These are phyloP conservation scores for Macrolepiota fuliginosa DNA, from an alignment of 768 basidiomycete genomes.

Conservation along the genomic window DNA sequence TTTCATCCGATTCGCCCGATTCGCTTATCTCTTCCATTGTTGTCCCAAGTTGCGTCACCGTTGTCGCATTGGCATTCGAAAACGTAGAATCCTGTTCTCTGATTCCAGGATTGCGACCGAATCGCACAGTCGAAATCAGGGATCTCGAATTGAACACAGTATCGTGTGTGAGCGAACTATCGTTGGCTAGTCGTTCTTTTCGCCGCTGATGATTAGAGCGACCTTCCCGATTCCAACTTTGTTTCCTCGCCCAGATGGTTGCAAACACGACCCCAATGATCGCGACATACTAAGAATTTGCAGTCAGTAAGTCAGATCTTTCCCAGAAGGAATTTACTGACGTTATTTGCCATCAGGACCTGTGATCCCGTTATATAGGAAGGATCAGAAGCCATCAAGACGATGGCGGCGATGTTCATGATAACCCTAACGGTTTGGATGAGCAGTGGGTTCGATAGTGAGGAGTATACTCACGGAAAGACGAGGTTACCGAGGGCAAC, in stretches of 20 bases:
- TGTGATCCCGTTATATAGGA: not conserved
- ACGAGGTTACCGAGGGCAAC: not conserved
- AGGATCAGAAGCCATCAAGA: not conserved
- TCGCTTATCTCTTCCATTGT: not conserved
- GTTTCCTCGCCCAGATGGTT: not conserved
- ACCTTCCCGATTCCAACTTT: not conserved
- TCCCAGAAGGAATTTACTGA: not conserved
- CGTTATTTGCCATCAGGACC: not conserved
- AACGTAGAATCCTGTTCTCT: not conserved
- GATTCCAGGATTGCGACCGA: not conserved
- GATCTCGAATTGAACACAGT: not conserved
- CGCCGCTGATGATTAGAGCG: not conserved
- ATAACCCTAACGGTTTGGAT: not conserved
- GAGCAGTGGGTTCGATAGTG: not conserved
- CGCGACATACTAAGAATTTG: not conserved
- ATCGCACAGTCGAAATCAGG: not conserved
- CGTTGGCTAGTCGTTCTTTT: not conserved
- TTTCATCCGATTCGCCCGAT: not conserved
- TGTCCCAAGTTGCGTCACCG: not conserved
- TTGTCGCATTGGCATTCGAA: not conserved
- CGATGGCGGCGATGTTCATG: not conserved
- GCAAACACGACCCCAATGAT: not conserved
- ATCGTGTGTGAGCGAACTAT: not conserved
- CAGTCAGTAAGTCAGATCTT: not conserved
- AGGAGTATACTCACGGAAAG: not conserved